These are phyloP conservation scores for Ceratopteris richardii DNA, from an alignment of 75 land plant species.

Conservation along the genomic window DNA sequence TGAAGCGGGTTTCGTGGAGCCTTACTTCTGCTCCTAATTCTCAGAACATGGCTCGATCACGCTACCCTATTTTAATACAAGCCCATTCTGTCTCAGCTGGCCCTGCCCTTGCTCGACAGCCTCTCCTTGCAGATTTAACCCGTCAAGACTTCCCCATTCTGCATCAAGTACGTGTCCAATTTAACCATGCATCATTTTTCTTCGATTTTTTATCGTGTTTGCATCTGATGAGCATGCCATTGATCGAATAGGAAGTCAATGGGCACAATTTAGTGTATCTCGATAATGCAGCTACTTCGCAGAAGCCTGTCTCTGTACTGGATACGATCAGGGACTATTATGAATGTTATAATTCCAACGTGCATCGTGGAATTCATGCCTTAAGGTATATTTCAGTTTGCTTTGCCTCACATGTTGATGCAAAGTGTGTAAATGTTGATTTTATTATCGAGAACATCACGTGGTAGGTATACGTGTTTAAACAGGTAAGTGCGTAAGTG, in stretches of 20 bases:
- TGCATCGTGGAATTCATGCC: constrained; percentile 83
- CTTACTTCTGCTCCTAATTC: too few relatives aligned
- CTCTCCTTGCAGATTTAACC: not conserved
- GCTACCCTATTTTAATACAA: too few relatives aligned
- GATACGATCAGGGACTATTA: constrained; percentile 55
- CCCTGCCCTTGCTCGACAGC: not conserved
- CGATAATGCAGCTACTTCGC: constrained; percentile 94
- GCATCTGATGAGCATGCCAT: too few relatives aligned
- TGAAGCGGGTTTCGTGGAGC: too few relatives aligned
- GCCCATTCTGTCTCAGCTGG: too few relatives aligned
- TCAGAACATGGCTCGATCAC: too few relatives aligned
- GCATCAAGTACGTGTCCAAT: constrained; percentile 1
- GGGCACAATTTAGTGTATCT: constrained; percentile 71
- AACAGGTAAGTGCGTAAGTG: too few relatives aligned
- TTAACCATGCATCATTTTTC: not conserved
- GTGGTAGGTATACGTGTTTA: too few relatives aligned
- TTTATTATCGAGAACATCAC: too few relatives aligned
- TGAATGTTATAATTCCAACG: constrained; percentile 69
- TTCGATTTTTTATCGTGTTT: too few relatives aligned
- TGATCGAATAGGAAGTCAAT: constrained; percentile 49
- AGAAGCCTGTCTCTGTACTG: constrained; percentile 69
- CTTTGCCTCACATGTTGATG: not conserved
- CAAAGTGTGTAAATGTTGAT: too few relatives aligned
- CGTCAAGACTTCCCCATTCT: constrained; percentile 12
- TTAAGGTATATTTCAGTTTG: constrained; percentile 41